A percentile compares a stretch with the other conserved stretches of the same genome.
phyloP scores from a whole-genome alignment of 257 asterid species.

The Thymus quinquecostatus region DNA sequence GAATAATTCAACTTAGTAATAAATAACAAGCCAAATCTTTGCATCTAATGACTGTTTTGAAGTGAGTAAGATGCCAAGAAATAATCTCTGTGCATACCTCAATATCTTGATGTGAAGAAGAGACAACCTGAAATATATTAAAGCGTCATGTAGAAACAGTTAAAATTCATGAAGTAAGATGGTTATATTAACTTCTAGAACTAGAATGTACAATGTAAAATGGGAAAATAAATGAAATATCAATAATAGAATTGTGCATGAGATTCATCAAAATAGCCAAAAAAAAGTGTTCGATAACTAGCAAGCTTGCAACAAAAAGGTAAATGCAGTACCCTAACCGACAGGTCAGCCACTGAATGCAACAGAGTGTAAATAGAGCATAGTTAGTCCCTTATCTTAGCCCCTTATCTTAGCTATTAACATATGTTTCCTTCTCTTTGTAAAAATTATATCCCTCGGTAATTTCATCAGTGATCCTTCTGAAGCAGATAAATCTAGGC shows the following conservation, averaged over 20 bases:
- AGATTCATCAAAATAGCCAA: slow-evolving; percentile 4
- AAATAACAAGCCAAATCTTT: slow-evolving; percentile 8
- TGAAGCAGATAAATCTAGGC: background rate
- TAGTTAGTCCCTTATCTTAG: background rate
- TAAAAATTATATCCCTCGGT: background rate
- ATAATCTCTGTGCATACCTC: slow-evolving; percentile 48
- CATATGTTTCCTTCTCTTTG: background rate
- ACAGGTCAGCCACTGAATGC: slow-evolving; percentile 13
- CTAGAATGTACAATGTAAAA: slow-evolving; percentile 1
- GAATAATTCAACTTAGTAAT: background rate
- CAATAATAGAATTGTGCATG: background rate
- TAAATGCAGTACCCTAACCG: slow-evolving; percentile 6
- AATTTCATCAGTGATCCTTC: background rate
- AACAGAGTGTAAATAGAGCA: slow-evolving; percentile 9
- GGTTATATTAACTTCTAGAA: background rate
- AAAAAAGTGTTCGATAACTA: background rate
- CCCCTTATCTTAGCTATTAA: background rate
- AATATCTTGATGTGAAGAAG: slow-evolving; percentile 57
- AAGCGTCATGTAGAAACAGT: slow-evolving; percentile 11
- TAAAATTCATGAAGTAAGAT: slow-evolving; percentile 21
- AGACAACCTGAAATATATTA: slow-evolving; percentile 54
- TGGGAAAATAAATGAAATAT: background rate
- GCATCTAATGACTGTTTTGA: background rate
- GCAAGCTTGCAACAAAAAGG: slow-evolving; percentile 14
- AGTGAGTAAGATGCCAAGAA: slow-evolving; percentile 10